phyloP scores from a whole-genome alignment of 1,284 basidiomycete genomes.

The Testicularia cyperi region DNA sequence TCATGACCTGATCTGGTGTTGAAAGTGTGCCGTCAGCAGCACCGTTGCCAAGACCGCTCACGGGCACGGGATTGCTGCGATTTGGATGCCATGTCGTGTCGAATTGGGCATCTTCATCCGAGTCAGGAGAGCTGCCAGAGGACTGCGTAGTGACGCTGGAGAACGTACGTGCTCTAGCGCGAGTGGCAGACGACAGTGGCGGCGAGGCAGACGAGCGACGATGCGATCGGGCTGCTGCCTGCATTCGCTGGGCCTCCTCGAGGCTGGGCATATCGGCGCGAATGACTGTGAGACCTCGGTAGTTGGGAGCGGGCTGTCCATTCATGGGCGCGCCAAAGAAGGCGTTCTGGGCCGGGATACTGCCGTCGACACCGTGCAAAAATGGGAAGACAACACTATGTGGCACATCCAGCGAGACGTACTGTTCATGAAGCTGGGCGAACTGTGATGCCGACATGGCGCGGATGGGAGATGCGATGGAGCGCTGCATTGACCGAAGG shows the following conservation, averaged over 20 bases:
- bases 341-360: slow-evolving; percentile 45
- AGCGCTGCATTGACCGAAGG: background rate
- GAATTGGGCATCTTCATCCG: slow-evolving; percentile 23
- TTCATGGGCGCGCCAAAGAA: slow-evolving; percentile 48
- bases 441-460: slow-evolving; percentile 49
- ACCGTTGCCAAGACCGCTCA: background rate
- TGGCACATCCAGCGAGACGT: slow-evolving; percentile 47
- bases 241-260: slow-evolving; percentile 25
- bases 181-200: background rate
- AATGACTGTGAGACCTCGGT: slow-evolving; percentile 56
- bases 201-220: too few species aligned
- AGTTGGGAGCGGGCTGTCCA: slow-evolving; percentile 45
- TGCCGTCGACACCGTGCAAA: slow-evolving; percentile 55
- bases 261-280: slow-evolving; percentile 54
- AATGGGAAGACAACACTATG: slow-evolving; percentile 55
- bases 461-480: slow-evolving; percentile 42
- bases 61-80: background rate
- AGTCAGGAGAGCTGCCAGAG: slow-evolving; percentile 26
- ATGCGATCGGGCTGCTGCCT: slow-evolving; percentile 8
- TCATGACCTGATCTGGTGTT: background rate
- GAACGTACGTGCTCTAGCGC: slow-evolving; percentile 27
- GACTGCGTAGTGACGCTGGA: slow-evolving; percentile 42
- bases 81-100: slow-evolving; percentile 12
- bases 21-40: background rate
- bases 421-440: slow-evolving; percentile 37